A percentile compares a stretch with the other conserved stretches of the same genome.
Evolutionary conservation across 306 rosid species (phyloP).

Genomic region (Geum urbanum): DNA sequence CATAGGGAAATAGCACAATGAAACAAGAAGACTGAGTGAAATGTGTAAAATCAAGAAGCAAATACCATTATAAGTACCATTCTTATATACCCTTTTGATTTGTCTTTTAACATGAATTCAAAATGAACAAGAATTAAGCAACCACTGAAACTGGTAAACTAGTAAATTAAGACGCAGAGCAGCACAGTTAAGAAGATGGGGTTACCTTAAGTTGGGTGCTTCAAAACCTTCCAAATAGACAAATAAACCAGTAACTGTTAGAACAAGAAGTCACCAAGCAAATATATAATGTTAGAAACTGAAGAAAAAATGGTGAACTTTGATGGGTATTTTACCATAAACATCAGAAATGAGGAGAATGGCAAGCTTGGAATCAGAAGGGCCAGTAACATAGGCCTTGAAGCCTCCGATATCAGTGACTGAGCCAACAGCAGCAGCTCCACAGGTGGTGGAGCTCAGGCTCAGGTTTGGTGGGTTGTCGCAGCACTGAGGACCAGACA

Average conservation of each 20-base stretch:
- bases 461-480: constrained; percentile 59
- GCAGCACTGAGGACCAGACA: constrained; percentile 67
- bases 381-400: constrained; percentile 41
- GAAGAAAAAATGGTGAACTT: no score
- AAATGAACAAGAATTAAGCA: no score
- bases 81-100: no score
- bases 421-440: constrained; percentile 36
- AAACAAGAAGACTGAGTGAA: no score
- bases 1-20: not conserved
- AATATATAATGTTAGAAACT: no score
- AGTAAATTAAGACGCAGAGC: not conserved
- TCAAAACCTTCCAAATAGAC: constrained; percentile 21
- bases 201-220: constrained; percentile 27
- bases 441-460: constrained; percentile 33
- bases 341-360: constrained; percentile 52
- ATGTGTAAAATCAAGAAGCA: no score
- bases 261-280: not conserved
- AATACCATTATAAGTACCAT: no score
- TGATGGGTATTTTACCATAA: constrained; percentile 29
- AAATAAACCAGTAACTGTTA: not conserved
- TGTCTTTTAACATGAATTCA: no score
- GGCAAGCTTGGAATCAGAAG: constrained; percentile 9
- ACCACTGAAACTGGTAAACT: no score
- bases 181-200: not conserved
- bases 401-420: constrained; percentile 46